phyloP scores from a whole-genome alignment of 202 grass and related monocot species.

The Hordeum pubiflorum region DNA sequence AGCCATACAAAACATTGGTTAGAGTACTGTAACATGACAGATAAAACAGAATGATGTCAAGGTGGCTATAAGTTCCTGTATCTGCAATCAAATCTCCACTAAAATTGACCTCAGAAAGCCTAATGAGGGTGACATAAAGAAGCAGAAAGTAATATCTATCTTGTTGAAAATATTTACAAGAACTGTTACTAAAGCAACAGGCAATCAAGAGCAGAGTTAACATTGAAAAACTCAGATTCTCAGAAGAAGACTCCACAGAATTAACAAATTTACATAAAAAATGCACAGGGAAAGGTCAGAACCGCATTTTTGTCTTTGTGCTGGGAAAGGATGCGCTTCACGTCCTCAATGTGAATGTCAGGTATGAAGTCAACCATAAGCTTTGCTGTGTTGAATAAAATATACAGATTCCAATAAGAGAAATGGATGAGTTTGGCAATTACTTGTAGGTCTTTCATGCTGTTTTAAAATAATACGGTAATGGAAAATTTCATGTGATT shows the following conservation, averaged over 20 bases:
- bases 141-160: not conserved
- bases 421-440: not conserved
- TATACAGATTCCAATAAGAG: not conserved
- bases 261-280: not conserved
- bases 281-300: conserved; percentile 24
- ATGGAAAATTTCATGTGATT: conserved; percentile 2
- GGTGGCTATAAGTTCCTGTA: not conserved
- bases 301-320: conserved; percentile 72
- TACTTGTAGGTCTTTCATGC: not conserved
- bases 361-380: conserved; percentile 78
- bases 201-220: not conserved
- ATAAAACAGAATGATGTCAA: not conserved
- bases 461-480: not conserved
- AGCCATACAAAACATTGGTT: not conserved
- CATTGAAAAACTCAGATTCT: not conserved
- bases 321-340: conserved; percentile 58
- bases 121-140: not conserved
- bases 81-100: not conserved
- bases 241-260: not conserved
- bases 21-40: not conserved
- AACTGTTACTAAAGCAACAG: not conserved
- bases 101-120: not conserved
- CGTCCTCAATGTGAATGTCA: conserved; percentile 71
- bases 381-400: conserved; percentile 47
- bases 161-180: not conserved